phyloP scores from a whole-genome alignment of 352 stramenopile genomes.

The Phytophthora macrochlamydospora region DNA sequence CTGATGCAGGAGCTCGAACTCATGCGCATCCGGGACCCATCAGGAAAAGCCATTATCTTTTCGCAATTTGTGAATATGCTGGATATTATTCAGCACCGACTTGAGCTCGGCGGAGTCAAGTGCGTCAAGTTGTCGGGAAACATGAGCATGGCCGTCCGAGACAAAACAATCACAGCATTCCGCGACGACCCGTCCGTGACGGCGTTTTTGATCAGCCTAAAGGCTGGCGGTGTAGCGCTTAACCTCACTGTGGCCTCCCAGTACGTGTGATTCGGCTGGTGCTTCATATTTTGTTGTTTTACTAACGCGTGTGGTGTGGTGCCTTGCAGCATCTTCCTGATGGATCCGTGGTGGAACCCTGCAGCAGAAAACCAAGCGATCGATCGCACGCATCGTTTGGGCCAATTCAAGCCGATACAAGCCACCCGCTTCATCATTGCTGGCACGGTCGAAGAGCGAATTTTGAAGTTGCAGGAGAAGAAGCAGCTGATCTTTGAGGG shows the following conservation, averaged over 20 bases:
- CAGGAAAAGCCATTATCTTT: conserved; percentile 99
- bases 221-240: conserved; percentile 98
- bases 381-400: conserved; percentile 97
- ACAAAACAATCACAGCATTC: conserved; percentile 80
- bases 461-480: conserved; percentile 96
- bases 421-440: conserved; percentile 98
- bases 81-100: conserved; percentile 96
- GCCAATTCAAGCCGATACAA: conserved; percentile 97
- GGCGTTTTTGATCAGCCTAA: conserved; percentile 98
- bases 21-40: conserved; percentile 93
- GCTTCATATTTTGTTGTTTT: neutral
- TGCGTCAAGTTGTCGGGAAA: conserved; percentile 92
- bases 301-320: neutral
- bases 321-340: conserved; percentile 91
- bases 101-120: conserved; percentile 89
- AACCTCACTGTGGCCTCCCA: conserved; percentile 98
- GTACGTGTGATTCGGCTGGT: conserved; percentile 41
- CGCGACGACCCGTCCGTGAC: conserved; percentile 93
- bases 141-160: conserved; percentile 89
- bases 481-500: conserved; percentile 98
- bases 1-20: conserved; percentile 96
- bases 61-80: conserved; percentile 99
- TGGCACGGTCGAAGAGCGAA: conserved; percentile 98
- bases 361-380: conserved; percentile 95
- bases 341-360: conserved; percentile 99